A percentile compares a stretch with the other conserved stretches of the same genome.
phyloP scores from a whole-genome alignment of 1,284 basidiomycete species.

The Psilocybe mexicana region DNA sequence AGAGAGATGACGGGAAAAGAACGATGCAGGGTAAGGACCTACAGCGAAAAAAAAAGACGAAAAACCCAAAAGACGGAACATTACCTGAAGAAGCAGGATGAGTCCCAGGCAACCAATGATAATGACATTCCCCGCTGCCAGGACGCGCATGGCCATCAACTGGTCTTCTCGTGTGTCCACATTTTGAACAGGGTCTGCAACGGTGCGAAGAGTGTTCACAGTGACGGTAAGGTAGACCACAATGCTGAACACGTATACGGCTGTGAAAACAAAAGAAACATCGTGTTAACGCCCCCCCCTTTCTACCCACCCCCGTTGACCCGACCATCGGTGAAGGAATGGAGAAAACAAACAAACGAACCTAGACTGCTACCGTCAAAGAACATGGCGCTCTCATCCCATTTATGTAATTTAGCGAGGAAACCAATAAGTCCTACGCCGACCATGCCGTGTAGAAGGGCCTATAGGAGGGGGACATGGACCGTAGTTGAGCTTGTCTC shows the following conservation, averaged over 20 bases:
- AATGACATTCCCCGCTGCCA: slow-evolving; percentile 85
- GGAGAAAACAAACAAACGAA: slow-evolving; percentile 34
- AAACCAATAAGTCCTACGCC: slow-evolving; percentile 74
- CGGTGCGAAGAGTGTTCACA: slow-evolving; percentile 73
- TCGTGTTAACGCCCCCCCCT: neutral
- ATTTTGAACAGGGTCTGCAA: slow-evolving; percentile 53
- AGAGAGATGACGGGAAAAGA: slow-evolving; percentile 13
- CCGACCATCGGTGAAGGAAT: neutral
- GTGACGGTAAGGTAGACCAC: slow-evolving; percentile 81
- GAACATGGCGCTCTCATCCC: slow-evolving; percentile 90
- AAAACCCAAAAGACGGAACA: neutral
- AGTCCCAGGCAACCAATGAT: slow-evolving; percentile 66
- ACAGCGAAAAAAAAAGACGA: slow-evolving; percentile 1
- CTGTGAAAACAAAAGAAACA: slow-evolving; percentile 38
- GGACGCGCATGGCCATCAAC: slow-evolving; percentile 75
- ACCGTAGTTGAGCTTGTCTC: neutral
- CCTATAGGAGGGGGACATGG: slow-evolving; percentile 42
- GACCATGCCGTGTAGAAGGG: slow-evolving; percentile 80
- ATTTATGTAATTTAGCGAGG: slow-evolving; percentile 76
- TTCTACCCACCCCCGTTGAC: neutral
- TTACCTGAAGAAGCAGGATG: slow-evolving; percentile 73
- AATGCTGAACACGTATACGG: slow-evolving; percentile 70
- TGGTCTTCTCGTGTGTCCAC: slow-evolving; percentile 65
- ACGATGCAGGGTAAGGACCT: slow-evolving; percentile 15
- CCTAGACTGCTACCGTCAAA: slow-evolving; percentile 88